Percentiles rank a stretch among this genome's conserved stretches.
Conservation (phyloP, 345 rosid species). For the Cochlearia excelsa region DNA sequence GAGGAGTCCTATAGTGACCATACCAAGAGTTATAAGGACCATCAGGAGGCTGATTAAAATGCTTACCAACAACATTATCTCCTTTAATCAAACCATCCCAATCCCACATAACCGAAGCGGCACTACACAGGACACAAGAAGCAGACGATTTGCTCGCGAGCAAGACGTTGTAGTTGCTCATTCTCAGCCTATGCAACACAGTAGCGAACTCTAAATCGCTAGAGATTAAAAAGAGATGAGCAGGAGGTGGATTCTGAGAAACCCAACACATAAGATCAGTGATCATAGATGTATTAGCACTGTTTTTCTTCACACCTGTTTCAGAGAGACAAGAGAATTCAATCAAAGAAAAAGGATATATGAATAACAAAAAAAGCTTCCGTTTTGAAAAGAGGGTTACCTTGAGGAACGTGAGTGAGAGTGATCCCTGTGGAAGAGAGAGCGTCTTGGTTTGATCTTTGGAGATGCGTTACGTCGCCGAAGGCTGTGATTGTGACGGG, state of each 20-base stretch:
- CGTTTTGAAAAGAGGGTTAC: conserved; percentile 30
- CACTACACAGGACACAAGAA: conserved; percentile 72
- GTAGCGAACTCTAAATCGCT: conserved; percentile 67
- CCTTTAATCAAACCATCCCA: conserved; percentile 66
- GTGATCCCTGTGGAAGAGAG: conserved; percentile 76
- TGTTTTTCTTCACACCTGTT: conserved; percentile 69
- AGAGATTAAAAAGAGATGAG: conserved; percentile 81
- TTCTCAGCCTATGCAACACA: conserved; percentile 71
- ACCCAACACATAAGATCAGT: conserved; percentile 83
- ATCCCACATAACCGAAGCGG: conserved; percentile 95
- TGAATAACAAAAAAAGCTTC: no score
- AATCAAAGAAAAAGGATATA: no score
- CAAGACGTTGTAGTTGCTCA: conserved; percentile 86
- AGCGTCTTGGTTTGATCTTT: conserved; percentile 68
- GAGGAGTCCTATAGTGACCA: conserved; percentile 2
- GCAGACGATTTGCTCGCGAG: conserved; percentile 59
- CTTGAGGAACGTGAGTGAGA: conserved; percentile 69
- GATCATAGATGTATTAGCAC: conserved; percentile 74
- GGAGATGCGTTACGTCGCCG: conserved; percentile 70
- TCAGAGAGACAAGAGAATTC: no score
- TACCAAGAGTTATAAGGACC: neutral
- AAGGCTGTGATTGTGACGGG: conserved; percentile 79
- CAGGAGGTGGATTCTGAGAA: conserved; percentile 95
- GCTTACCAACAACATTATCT: conserved; percentile 36
- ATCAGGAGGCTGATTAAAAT: conserved; percentile 62